phyloP scores from a whole-genome alignment of 1,284 basidiomycete genomes.

The Sporisorium graminicola region DNA sequence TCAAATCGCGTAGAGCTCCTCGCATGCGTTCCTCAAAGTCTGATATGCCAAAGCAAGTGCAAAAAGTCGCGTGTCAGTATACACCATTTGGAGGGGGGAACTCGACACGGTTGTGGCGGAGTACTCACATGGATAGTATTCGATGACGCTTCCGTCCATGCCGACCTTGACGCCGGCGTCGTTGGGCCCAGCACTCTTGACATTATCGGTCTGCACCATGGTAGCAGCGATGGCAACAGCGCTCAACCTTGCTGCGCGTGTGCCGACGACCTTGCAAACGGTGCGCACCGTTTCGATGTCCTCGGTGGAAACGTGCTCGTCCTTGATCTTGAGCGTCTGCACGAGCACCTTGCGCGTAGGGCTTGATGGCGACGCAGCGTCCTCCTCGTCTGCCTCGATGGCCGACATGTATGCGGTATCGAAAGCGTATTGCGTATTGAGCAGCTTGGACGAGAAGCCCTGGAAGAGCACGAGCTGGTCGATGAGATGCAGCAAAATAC shows the following conservation, averaged over 20 bases:
- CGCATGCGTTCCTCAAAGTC: constrained; percentile 81
- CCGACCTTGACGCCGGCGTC: constrained; percentile 51
- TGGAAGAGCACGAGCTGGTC: constrained; percentile 81
- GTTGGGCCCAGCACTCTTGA: constrained; percentile 71
- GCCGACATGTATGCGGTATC: constrained; percentile 93
- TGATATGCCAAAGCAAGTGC: constrained; percentile 75
- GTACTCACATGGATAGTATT: constrained; percentile 73
- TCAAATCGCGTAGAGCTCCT: constrained; percentile 79
- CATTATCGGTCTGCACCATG: constrained; percentile 81
- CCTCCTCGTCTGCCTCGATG: constrained; percentile 75
- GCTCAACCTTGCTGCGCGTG: constrained; percentile 84
- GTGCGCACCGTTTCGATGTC: constrained; percentile 83
- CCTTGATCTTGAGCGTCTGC: constrained; percentile 76
- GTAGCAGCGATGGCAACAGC: constrained; percentile 88
- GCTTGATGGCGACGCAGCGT: constrained; percentile 26
- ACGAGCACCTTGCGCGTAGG: constrained; percentile 75
- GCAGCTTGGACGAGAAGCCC: constrained; percentile 78
- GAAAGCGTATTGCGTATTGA: constrained; percentile 93
- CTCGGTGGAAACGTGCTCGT: constrained; percentile 70
- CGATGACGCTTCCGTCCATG: constrained; percentile 76
- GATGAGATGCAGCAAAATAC: constrained; percentile 85
- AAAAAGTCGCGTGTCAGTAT: background rate
- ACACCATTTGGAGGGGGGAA: background rate
- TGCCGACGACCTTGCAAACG: constrained; percentile 81
- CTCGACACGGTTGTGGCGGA: background rate